Conservation (phyloP, 2,329 filamentous ascomycete genomes). For the Chaetomiaceae sp. region DNA sequence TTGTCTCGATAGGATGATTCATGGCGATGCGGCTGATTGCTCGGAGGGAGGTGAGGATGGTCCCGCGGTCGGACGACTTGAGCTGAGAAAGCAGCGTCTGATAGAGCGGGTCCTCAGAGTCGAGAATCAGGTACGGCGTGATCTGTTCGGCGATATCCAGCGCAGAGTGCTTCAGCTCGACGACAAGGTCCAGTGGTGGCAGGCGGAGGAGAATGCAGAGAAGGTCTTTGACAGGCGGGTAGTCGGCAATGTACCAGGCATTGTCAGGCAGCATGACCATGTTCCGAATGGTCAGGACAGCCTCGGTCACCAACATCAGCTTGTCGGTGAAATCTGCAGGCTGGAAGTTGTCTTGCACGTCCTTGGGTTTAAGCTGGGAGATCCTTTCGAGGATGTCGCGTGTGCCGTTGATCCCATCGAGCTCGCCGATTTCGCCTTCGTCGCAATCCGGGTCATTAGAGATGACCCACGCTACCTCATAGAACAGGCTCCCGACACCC, state of each 20-base stretch:
- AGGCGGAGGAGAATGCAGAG: conserved; percentile 77
- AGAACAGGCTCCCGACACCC: conserved; percentile 73
- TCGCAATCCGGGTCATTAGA: conserved; percentile 57
- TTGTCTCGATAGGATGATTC: conserved; percentile 68
- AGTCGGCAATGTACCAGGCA: conserved; percentile 71
- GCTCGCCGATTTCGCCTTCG: conserved; percentile 46
- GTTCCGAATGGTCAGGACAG: conserved; percentile 82
- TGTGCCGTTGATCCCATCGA: conserved; percentile 61
- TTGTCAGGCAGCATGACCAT: conserved; percentile 95
- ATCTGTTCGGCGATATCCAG: conserved; percentile 89
- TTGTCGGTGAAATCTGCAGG: conserved; percentile 65
- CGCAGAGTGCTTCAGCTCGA: conserved; percentile 85
- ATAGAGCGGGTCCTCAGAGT: conserved; percentile 73
- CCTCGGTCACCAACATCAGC: conserved; percentile 76
- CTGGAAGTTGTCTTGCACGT: conserved; percentile 65
- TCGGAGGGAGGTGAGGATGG: conserved; percentile 72
- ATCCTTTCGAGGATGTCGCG: conserved; percentile 70
- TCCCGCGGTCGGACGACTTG: conserved; percentile 69
- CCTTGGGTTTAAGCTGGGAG: conserved; percentile 51
- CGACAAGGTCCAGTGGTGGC: conserved; percentile 64
- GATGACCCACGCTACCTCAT: conserved; percentile 75
- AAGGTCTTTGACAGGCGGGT: conserved; percentile 72
- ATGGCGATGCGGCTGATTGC: conserved; percentile 85
- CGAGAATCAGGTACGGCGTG: conserved; percentile 72
- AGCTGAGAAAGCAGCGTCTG: conserved; percentile 62